Evolutionary conservation across 495 filamentous ascomycete genomes (phyloP).

Genomic region (Cercophora scortea): DNA sequence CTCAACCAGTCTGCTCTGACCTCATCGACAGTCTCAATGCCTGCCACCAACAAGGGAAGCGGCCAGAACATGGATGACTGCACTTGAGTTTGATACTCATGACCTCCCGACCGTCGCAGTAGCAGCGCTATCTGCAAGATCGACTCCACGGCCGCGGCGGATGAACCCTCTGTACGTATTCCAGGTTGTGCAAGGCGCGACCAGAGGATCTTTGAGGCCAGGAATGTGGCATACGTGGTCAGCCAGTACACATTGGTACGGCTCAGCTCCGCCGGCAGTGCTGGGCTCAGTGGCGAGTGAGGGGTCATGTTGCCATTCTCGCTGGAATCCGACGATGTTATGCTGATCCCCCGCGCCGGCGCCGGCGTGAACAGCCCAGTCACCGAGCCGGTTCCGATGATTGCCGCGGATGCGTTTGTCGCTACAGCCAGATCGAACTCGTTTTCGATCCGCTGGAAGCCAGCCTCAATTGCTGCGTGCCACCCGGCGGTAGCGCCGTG

Average conservation of each 20-base stretch:
- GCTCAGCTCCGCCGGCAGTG: neutral
- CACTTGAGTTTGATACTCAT: neutral
- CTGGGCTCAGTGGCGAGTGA: neutral
- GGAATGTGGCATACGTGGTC: constrained; percentile 11
- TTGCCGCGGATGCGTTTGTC: constrained; percentile 7
- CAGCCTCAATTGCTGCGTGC: constrained; percentile 6
- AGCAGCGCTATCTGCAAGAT: constrained; percentile 14
- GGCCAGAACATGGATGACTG: constrained; percentile 16
- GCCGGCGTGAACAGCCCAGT: neutral
- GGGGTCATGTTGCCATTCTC: neutral
- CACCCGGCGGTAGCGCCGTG: constrained; percentile 5
- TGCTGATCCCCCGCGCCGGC: neutral
- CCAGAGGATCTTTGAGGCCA: constrained; percentile 14
- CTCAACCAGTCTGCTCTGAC: constrained; percentile 22
- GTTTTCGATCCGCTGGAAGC: constrained; percentile 8
- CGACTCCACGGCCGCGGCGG: constrained; percentile 7
- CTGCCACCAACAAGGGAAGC: constrained; percentile 21
- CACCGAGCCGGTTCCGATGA: constrained; percentile 1
- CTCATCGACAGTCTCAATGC: constrained; percentile 22
- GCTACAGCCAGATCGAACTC: constrained; percentile 13
- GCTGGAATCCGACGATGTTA: neutral
- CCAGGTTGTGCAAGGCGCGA: constrained; percentile 6
- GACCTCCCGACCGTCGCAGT: constrained; percentile 6
- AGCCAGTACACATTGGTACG: constrained; percentile 11
- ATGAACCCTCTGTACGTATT: constrained; percentile 9